Base-by-base conservation (phyloP, 2,329 filamentous ascomycete species). In the Cladosporium sp. region DNA sequence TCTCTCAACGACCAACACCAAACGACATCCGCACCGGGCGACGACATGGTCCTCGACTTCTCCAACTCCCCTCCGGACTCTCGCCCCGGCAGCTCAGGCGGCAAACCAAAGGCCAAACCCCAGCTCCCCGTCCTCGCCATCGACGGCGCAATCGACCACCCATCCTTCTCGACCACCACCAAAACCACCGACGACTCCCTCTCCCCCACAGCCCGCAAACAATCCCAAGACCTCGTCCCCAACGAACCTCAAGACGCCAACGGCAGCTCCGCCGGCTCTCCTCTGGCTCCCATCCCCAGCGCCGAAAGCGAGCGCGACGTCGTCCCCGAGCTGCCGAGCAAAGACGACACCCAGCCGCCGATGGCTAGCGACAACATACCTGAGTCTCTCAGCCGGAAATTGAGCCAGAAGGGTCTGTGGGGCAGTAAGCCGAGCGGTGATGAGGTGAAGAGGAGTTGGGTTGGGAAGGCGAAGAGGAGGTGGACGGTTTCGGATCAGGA, bases 331-430 rank as follows among this genome's bases (percentile, higher is more conserved):
- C 37, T 50, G 9, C 33, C 35, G 22, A 46, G 43, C 51, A 46
- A 46, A 18, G n/a, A 40, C 28, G 32, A 33, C 19, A 32, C 22
- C 31, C 31, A 28, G 10, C 32, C 28, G 22, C 37, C 45, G 4
- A 38, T 37, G 37, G 53, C 42, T 32, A n/a, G 38, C n/a, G 35
- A 38, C 34, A 54, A 57, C 34, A 54, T 60, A 1, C 62, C 62
- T 4, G 46, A 54, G 5, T 54, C 54, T n/a, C 51, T 63, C 4
- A 57, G 55, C 22, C 43, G 60, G 35, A 60, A 59, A n/a, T 46
- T 67, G 8, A 66, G 61, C 60, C 62, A 61, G 56, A 62, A 70
- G 41, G 72, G 72, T 1, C 69, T 76, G 5, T 76, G 74, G 74
- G 73, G 73, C 0, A 67, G 66, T n/a, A 66, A 68, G 11, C 61